Conservation (phyloP, 129 eudicot genomes). For the sunflower (Helianthus annuus) region DNA sequence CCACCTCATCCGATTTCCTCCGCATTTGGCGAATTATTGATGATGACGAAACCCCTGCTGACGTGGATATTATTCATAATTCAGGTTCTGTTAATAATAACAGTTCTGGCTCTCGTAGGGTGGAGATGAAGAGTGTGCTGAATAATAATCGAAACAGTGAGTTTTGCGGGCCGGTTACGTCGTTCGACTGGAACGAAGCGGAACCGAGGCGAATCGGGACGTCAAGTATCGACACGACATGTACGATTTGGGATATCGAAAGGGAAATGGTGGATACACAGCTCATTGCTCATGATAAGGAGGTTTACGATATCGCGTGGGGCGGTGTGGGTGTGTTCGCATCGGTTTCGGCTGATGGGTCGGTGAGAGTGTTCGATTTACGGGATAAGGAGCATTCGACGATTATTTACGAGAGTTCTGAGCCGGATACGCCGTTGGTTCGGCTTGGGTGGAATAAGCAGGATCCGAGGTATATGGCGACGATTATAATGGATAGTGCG, state of each 20-base stretch:
- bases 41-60: slow-evolving; percentile 36
- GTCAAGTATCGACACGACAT: slow-evolving; percentile 81
- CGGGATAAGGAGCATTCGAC: slow-evolving; percentile 94
- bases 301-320: slow-evolving; percentile 96
- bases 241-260: slow-evolving; percentile 95
- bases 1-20: slow-evolving; percentile 79
- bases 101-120: slow-evolving; percentile 26
- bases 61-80: neutral
- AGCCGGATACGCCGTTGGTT: slow-evolving; percentile 89
- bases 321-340: slow-evolving; percentile 99
- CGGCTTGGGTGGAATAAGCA: slow-evolving; percentile 95
- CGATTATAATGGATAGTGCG: slow-evolving; percentile 90
- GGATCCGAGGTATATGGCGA: slow-evolving; percentile 97
- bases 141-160: slow-evolving; percentile 78
- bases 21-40: slow-evolving; percentile 73
- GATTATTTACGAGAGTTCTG: slow-evolving; percentile 84
- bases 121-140: slow-evolving; percentile 65
- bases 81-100: neutral
- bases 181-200: slow-evolving; percentile 95
- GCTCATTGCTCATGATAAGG: slow-evolving; percentile 92
- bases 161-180: slow-evolving; percentile 86
- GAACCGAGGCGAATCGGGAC: slow-evolving; percentile 90
- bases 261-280: slow-evolving; percentile 86
- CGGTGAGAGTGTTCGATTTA: slow-evolving; percentile 84
- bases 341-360: slow-evolving; percentile 90